Evolutionary conservation across 2,329 filamentous ascomycete genomes (phyloP), one percentile per base, ranked within the genome.

Genomic region (Incumbomyces lentus): DNA sequence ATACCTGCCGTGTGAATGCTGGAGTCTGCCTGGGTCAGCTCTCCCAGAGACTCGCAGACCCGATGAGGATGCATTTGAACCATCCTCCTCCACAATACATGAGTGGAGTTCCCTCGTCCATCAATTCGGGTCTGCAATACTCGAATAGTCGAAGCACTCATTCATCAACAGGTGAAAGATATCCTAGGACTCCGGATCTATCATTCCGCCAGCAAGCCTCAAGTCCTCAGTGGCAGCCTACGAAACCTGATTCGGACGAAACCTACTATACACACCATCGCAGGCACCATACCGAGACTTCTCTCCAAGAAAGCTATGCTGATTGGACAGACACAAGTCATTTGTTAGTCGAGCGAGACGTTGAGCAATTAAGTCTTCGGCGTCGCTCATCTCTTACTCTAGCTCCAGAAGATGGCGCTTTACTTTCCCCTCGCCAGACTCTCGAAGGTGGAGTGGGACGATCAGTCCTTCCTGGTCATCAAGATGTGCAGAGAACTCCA

Each of bases 1-100:
- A 68, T 33, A 55, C 59, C 5, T 60, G 59, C 45, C 61, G 64
- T n/a, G 52, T 60, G 7, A 57, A 60, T 42, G 60, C 64, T 4
- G 51, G 66, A 6, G 52, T 63, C 10, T 60, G 63, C 34, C 52
- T 68, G n/a, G 58, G 60, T 16, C 57, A 63, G 40, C 48, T 66
- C 14, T 60, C 62, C 30, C 60, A 65, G 47, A 53, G 63, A 14
- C 49, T 64, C 14, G 52, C 57, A 17, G 41, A 35, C 26, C 32
- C 31, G 6, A 26, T n/a, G 19, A 18, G 11, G 6, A 35, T 35
- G n/a, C 43, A 32, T 14, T n/a, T 46, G n/a, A 34, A 46, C 34
- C 29, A 17, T 7, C 17, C 14, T 22, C 29, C 43, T 31, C 19
- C 34, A 31, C 41, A 29, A 12, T 39, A 39, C 35, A 31, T 40